These are phyloP conservation scores for Citrus trifoliata DNA, from an alignment of 345 rosid genomes.

Conservation along the genomic window DNA sequence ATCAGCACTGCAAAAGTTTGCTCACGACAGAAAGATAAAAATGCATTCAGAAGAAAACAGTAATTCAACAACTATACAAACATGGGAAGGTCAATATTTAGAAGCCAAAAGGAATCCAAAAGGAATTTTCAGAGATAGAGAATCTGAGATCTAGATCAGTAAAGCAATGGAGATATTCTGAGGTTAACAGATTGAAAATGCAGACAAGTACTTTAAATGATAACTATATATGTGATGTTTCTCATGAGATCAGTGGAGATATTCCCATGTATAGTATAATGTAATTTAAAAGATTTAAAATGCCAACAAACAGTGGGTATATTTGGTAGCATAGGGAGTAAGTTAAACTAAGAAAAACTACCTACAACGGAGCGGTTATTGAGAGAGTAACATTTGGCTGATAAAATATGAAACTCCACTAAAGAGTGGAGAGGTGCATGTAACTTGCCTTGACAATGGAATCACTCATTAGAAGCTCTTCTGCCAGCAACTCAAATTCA, in stretches of 20 bases:
- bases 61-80: too few relatives aligned
- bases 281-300: too few relatives aligned
- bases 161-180: neutral
- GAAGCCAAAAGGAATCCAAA: neutral
- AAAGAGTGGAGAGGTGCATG: neutral
- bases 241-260: too few relatives aligned
- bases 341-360: neutral
- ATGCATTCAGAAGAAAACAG: neutral
- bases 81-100: neutral
- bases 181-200: neutral
- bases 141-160: neutral
- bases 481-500: slow-evolving; percentile 72
- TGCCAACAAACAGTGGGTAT: neutral
- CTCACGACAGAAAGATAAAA: neutral
- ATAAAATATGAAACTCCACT: neutral
- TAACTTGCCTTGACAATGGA: slow-evolving; percentile 58
- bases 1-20: neutral
- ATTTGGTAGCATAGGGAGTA: neutral
- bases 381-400: neutral
- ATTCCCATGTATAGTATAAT: too few relatives aligned
- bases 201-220: neutral
- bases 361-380: neutral
- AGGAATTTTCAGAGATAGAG: neutral
- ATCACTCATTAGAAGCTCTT: slow-evolving; percentile 73
- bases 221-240: too few relatives aligned